Evolutionary conservation across 169 alveolate genomes (phyloP), one percentile per base, ranked within the genome.

Genomic region (Plasmodium malariae): DNA sequence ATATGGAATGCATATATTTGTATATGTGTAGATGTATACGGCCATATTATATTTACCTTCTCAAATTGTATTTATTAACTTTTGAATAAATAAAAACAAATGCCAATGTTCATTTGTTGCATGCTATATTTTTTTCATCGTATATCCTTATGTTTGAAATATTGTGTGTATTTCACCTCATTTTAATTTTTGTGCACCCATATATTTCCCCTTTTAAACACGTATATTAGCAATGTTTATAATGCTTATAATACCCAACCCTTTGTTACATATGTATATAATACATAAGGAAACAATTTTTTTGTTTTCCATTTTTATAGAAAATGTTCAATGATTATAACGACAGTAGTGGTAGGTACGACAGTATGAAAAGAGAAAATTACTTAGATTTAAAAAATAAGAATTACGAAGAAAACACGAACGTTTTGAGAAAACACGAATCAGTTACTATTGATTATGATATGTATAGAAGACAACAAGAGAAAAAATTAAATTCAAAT

Each of bases 401-500:
- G 19, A 63, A 48, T 76, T 55, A 36, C 26, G 87, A 57, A 32
- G 87, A 51, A 14, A 51, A 40, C 14, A 43, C 9, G 6, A 76
- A 17, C 19, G 32, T 37, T 26, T 0, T 51, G 11, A 83, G 63
- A 24, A 83, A 83, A 5, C 83, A 83, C 14, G 72, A 83, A 24
- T 49, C 91, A 49, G 74, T 83, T 32, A 67, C 91, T 6, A 83
- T 83, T 28, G 91, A 83, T 83, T 83, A 57, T 51, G 91, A 83
- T 54, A 28, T 83, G 28, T 83, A 83, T 51, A 83, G 85, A 34
- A 83, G 57, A 51, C 91, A 83, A 32, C 91, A 83, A 70, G 91
- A 83, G 45, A 83, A 67, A 49, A 83, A 83, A 54, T 67, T 83
- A 68, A 83, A 32, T 67, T 43, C 76, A 1, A 76, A 45, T 7